phyloP scores from a whole-genome alignment of 2,329 filamentous ascomycete species.

The Monosporascus sp. region DNA sequence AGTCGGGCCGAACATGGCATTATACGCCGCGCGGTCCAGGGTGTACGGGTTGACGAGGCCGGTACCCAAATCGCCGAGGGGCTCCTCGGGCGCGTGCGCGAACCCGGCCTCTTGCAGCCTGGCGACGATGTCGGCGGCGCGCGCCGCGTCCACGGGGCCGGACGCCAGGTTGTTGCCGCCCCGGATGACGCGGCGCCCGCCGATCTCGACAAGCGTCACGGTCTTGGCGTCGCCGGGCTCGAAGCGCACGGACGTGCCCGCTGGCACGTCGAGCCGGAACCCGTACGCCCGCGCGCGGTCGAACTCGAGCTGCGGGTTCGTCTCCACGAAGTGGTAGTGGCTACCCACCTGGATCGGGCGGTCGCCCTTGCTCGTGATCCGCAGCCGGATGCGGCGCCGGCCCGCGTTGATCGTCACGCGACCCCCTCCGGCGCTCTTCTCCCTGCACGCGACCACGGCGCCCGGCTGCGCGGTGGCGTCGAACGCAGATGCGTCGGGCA shows the following conservation, averaged over 20 bases:
- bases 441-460: conserved; percentile 59
- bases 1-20: conserved; percentile 88
- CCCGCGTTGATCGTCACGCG: conserved; percentile 68
- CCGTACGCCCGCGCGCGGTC: conserved; percentile 80
- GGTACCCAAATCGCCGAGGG: conserved; percentile 39
- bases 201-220: conserved; percentile 84
- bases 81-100: conserved; percentile 62
- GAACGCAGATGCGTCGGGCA: conserved; percentile 60
- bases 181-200: conserved; percentile 69
- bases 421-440: conserved; percentile 32
- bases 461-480: conserved; percentile 67
- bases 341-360: conserved; percentile 88
- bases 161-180: conserved; percentile 79
- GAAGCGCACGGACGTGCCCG: conserved; percentile 87
- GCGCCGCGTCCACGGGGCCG: conserved; percentile 61
- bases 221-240: conserved; percentile 92
- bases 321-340: conserved; percentile 94
- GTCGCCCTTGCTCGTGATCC: conserved; percentile 81
- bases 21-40: conserved; percentile 75
- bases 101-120: conserved; percentile 70
- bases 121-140: conserved; percentile 60
- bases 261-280: conserved; percentile 81
- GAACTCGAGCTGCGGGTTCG: conserved; percentile 85
- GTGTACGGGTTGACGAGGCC: conserved; percentile 54
- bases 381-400: conserved; percentile 65